Conservation (phyloP, 2,329 filamentous ascomycete genomes). For the Ophiocordyceps robertsii region DNA sequence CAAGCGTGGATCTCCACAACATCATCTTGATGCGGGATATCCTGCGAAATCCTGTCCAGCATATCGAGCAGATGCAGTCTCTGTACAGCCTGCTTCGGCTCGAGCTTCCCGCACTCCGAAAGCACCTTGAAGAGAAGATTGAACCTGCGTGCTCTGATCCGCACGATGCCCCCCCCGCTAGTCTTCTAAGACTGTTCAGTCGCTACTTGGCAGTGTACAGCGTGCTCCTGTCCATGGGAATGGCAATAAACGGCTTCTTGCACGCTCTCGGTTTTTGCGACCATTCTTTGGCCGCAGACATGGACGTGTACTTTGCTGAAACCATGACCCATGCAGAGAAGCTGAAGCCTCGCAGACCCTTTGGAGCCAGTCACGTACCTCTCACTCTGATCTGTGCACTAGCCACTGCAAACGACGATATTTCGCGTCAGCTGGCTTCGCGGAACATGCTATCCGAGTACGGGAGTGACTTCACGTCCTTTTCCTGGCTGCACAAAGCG, state of each 20-base stretch:
- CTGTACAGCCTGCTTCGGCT: conserved; percentile 7
- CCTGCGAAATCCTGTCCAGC: conserved; percentile 6
- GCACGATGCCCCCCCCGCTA: not conserved
- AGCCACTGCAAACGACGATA: conserved; percentile 14
- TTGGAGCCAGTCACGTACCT: conserved; percentile 14
- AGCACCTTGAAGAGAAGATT: not conserved
- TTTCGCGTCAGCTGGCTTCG: conserved; percentile 1
- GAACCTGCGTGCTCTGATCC: conserved; percentile 1
- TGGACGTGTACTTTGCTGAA: conserved; percentile 9
- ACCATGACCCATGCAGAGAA: conserved; percentile 9
- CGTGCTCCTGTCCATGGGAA: conserved; percentile 7
- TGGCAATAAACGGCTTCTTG: conserved; percentile 12
- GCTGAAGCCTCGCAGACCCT: conserved; percentile 9
- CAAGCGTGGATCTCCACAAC: conserved; percentile 4
- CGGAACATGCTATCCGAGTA: conserved; percentile 7
- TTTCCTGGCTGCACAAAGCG: not conserved
- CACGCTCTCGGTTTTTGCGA: conserved; percentile 7
- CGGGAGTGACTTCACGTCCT: conserved; percentile 5
- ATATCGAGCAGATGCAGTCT: conserved; percentile 6
- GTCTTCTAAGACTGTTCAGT: conserved; percentile 2
- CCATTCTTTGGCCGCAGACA: conserved; percentile 6
- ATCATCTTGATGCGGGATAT: conserved; percentile 8
- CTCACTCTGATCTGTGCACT: conserved; percentile 12
- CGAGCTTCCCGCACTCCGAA: conserved; percentile 5
- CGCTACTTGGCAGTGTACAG: conserved; percentile 6